These are phyloP conservation scores for Huntiella moniliformis DNA, from an alignment of 2,329 filamentous ascomycete genomes.

Conservation along the genomic window DNA sequence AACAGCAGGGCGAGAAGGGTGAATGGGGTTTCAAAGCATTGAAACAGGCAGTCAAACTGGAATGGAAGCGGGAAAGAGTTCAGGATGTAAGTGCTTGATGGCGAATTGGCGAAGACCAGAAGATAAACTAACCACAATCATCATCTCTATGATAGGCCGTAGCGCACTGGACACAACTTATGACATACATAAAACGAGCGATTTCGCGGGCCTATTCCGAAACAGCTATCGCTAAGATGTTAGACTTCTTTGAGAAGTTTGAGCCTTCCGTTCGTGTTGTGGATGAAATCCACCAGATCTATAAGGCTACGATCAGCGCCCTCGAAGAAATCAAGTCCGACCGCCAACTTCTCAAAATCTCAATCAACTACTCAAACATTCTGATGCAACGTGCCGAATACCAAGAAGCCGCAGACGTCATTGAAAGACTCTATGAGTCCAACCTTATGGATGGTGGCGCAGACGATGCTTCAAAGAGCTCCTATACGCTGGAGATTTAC, in stretches of 20 bases:
- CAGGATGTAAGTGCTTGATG: slow-evolving; percentile 38
- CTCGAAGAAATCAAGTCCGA: slow-evolving; percentile 98
- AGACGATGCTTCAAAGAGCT: slow-evolving; percentile 88
- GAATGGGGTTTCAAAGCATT: slow-evolving; percentile 98
- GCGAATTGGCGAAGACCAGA: too few relatives aligned
- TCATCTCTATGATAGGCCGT: slow-evolving; percentile 41
- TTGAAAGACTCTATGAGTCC: slow-evolving; percentile 71
- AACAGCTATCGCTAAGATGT: slow-evolving; percentile 98
- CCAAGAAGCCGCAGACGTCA: slow-evolving; percentile 56
- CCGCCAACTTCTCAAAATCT: slow-evolving; percentile 91
- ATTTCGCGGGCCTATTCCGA: slow-evolving; percentile 97
- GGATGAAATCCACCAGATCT: slow-evolving; percentile 83
- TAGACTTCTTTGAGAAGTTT: slow-evolving; percentile 94
- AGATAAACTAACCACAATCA: neutral
- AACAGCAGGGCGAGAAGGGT: slow-evolving; percentile 50
- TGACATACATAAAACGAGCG: slow-evolving; percentile 92
- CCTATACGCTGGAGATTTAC: slow-evolving; percentile 88
- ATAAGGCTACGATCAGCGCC: slow-evolving; percentile 77
- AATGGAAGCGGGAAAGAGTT: slow-evolving; percentile 83
- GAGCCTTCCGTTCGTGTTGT: slow-evolving; percentile 44
- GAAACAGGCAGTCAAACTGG: slow-evolving; percentile 94
- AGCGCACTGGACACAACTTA: slow-evolving; percentile 80
- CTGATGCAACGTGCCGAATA: slow-evolving; percentile 89
- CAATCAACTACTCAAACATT: slow-evolving; percentile 85
- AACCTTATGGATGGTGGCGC: slow-evolving; percentile 75